A percentile compares a stretch with the other conserved stretches of the same genome.
phyloP scores from a whole-genome alignment of 2,329 filamentous ascomycete genomes.

The Fusarium sororula region DNA sequence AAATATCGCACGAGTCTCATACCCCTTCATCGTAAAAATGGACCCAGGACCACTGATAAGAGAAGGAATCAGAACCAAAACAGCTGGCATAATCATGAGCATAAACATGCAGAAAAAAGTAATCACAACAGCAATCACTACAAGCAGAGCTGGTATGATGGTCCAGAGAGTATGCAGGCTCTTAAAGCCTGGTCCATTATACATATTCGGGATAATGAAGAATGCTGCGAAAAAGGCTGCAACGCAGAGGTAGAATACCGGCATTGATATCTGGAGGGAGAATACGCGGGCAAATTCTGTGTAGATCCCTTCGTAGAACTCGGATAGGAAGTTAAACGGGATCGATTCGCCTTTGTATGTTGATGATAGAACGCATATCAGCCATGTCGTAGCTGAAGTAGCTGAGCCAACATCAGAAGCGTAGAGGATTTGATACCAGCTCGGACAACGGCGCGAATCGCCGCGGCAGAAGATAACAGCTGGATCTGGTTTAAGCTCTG shows the following conservation, averaged over 20 bases:
- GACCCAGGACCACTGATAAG: background rate
- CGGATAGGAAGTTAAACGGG: background rate
- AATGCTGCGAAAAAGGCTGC: background rate
- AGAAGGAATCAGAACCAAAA: background rate
- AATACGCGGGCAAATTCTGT: rapidly evolving
- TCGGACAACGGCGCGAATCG: background rate
- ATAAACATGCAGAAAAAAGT: background rate
- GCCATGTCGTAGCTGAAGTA: background rate
- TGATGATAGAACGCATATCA: background rate
- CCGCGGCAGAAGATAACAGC: slow-evolving; percentile 7
- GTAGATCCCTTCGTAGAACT: background rate
- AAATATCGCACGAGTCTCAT: background rate
- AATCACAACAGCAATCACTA: rapidly evolving
- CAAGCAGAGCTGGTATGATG: background rate
- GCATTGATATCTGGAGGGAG: background rate
- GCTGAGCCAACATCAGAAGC: background rate
- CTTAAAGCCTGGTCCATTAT: background rate
- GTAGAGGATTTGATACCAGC: slow-evolving; percentile 7
- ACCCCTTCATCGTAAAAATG: background rate
- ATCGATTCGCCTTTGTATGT: background rate
- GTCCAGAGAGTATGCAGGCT: background rate
- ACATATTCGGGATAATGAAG: rapidly evolving
- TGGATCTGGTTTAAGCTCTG: background rate
- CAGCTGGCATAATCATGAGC: rapidly evolving
- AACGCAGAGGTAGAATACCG: background rate